Percentiles rank a stretch among this genome's conserved stretches.
These are phyloP conservation scores for Pseudofabraea citricarpa DNA, from an alignment of 2,329 filamentous ascomycete genomes.

Conservation along the genomic window DNA sequence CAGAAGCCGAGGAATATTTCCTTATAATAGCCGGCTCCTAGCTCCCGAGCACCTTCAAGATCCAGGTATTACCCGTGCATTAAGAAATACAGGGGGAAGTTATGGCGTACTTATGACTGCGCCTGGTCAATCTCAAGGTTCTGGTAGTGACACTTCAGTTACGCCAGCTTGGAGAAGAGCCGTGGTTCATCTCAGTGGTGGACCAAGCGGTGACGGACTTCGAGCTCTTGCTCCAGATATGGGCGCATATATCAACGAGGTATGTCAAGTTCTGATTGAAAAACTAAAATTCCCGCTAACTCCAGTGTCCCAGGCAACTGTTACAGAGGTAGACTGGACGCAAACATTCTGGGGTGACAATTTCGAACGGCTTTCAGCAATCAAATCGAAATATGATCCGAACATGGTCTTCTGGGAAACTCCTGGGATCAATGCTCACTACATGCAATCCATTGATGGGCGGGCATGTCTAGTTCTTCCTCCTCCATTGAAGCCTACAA, in stretches of 20 bases:
- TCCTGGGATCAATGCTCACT: constrained; percentile 33
- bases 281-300: background rate
- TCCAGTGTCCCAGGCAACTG: background rate
- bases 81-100: too few relatives aligned
- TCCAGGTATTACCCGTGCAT: too few relatives aligned
- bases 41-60: too few relatives aligned
- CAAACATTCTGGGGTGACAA: constrained; percentile 2
- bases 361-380: constrained; percentile 1
- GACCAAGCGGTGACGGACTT: background rate
- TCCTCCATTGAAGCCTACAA: background rate
- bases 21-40: too few relatives aligned
- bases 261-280: background rate
- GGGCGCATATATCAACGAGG: constrained; percentile 4
- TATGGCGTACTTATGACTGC: background rate
- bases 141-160: background rate
- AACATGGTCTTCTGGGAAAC: constrained; percentile 1
- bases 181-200: background rate
- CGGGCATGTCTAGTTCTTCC: background rate
- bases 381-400: constrained; percentile 7
- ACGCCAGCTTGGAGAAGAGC: constrained; percentile 2
- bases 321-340: background rate
- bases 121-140: background rate
- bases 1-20: too few relatives aligned
- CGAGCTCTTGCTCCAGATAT: background rate
- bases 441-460: constrained; percentile 11